Percentiles rank a stretch among this genome's conserved stretches.
Conservation (phyloP, 148 eudicot species). For the Gaultheria prostrata region DNA sequence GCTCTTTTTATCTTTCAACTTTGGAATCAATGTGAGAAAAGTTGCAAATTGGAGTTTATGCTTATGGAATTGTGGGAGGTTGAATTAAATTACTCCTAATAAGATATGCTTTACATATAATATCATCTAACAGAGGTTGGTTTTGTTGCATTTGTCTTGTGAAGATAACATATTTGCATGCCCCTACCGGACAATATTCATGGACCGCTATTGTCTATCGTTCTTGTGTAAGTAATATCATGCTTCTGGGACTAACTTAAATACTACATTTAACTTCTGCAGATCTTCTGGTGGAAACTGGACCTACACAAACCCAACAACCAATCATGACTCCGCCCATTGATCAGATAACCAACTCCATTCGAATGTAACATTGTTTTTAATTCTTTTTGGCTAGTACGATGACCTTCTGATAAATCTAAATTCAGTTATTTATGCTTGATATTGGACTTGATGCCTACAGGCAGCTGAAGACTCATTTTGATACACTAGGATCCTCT, state of each 20-base stretch:
- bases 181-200: neutral
- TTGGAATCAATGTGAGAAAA: neutral
- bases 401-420: too few relatives aligned
- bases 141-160: neutral
- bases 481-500: constrained; percentile 74
- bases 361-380: constrained; percentile 42
- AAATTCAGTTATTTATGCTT: neutral
- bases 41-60: neutral
- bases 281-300: constrained; percentile 79
- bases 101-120: neutral
- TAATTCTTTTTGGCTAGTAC: neutral
- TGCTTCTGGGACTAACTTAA: neutral
- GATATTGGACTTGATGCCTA: constrained; percentile 12
- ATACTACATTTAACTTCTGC: constrained; percentile 21
- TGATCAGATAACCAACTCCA: constrained; percentile 63
- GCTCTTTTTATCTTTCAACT: neutral
- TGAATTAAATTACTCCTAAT: neutral
- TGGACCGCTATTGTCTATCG: neutral
- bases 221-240: neutral
- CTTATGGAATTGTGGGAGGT: neutral
- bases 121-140: neutral
- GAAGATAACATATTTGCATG: neutral
- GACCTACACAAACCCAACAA: constrained; percentile 71
- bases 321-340: constrained; percentile 48
- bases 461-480: constrained; percentile 89